A percentile compares a stretch with the other conserved stretches of the same genome.
Evolutionary conservation across 2,329 filamentous ascomycete species (phyloP).

Genomic region (Aspergillus arachidicola): DNA sequence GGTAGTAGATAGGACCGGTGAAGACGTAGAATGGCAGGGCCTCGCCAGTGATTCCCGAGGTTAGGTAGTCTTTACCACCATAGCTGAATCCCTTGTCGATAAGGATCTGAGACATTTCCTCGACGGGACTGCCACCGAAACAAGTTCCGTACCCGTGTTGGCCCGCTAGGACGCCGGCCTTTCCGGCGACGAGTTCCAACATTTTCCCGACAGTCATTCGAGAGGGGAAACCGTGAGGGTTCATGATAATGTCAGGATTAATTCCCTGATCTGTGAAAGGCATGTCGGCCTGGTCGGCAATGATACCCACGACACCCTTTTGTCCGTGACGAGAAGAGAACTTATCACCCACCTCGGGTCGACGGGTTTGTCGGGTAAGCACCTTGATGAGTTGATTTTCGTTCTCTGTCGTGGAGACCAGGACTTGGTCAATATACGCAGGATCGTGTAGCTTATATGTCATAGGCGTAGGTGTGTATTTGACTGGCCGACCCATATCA

Average conservation of each 20-base stretch:
- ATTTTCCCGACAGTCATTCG: conserved; percentile 99
- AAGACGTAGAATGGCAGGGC: conserved; percentile 94
- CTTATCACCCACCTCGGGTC: conserved; percentile 95
- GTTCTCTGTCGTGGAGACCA: conserved; percentile 85
- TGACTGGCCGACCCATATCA: conserved; percentile 57
- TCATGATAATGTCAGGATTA: conserved; percentile 99
- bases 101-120: conserved; percentile 85
- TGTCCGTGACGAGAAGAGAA: conserved; percentile 98
- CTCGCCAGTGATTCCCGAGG: conserved; percentile 92
- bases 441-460: conserved; percentile 83
- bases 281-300: conserved; percentile 95
- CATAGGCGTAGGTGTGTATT: conserved; percentile 45
- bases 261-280: conserved; percentile 91
- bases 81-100: conserved; percentile 91
- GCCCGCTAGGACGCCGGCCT: conserved; percentile 84
- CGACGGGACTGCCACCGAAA: conserved; percentile 81
- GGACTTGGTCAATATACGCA: conserved; percentile 92
- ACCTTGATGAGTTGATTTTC: conserved; percentile 90
- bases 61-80: conserved; percentile 96
- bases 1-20: conserved; percentile 98
- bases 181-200: conserved; percentile 90
- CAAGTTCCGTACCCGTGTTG: conserved; percentile 86
- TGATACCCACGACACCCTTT: conserved; percentile 96
- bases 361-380: conserved; percentile 90
- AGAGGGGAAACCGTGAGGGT: conserved; percentile 98